These are phyloP conservation scores for Calvatia gigantea DNA, from an alignment of 768 basidiomycete genomes.

Conservation along the genomic window DNA sequence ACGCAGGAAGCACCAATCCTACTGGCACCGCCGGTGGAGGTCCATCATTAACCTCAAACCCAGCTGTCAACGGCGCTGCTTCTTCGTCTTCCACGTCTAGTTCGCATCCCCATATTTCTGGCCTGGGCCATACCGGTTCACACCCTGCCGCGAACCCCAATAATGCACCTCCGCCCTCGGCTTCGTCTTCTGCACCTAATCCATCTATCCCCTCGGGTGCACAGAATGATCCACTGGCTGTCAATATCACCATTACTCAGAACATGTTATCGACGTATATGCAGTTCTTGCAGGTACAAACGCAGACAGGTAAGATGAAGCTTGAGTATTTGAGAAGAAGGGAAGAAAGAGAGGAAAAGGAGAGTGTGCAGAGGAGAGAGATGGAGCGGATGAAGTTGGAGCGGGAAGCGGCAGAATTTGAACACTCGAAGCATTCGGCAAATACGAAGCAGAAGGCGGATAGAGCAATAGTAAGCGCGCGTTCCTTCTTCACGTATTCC, in stretches of 20 bases:
- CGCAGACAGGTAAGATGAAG: constrained; percentile 66
- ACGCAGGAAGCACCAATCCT: constrained; percentile 9
- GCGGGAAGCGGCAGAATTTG: constrained; percentile 54
- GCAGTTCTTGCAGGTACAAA: constrained; percentile 63
- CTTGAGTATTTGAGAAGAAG: constrained; percentile 64
- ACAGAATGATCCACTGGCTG: constrained; percentile 7
- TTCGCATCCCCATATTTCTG: constrained; percentile 4
- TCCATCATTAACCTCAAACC: neutral
- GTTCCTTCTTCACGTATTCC: neutral
- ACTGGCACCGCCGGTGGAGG: constrained; percentile 1
- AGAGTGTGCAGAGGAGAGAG: constrained; percentile 47
- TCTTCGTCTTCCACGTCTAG: constrained; percentile 2
- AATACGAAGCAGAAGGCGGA: constrained; percentile 59
- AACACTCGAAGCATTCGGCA: constrained; percentile 46
- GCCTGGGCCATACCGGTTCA: constrained; percentile 11
- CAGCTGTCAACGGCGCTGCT: constrained; percentile 5
- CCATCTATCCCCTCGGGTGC: constrained; percentile 14
- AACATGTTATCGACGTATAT: constrained; percentile 52
- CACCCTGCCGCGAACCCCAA: constrained; percentile 14
- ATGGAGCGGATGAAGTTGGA: constrained; percentile 50
- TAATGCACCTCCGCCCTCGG: constrained; percentile 4
- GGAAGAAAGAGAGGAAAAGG: constrained; percentile 68
- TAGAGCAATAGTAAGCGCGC: constrained; percentile 51
- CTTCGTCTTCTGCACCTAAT: constrained; percentile 12
- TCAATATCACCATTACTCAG: constrained; percentile 53